phyloP scores from a whole-genome alignment of 768 basidiomycete species.

The Terana coerulea region DNA sequence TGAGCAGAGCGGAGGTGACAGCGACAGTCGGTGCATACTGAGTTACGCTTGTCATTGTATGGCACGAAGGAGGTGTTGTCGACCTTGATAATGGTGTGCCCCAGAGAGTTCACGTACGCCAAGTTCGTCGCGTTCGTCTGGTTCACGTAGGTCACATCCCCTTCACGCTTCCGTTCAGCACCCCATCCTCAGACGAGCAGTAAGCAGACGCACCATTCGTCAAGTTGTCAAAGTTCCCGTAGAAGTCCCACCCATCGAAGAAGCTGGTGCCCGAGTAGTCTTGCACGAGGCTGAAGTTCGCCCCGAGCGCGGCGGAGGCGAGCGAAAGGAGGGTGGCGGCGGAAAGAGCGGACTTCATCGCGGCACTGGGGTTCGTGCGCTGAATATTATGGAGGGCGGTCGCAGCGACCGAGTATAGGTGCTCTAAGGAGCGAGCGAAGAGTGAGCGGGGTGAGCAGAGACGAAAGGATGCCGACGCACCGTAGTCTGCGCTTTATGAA shows the following conservation, averaged over 20 bases:
- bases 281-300: conserved; percentile 31
- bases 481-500: neutral
- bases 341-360: conserved; percentile 7
- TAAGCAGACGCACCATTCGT: conserved; percentile 26
- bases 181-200: conserved; percentile 42
- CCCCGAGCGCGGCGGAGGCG: conserved; percentile 7
- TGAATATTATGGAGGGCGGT: neutral
- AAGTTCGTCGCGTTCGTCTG: conserved; percentile 44
- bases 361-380: neutral
- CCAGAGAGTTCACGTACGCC: conserved; percentile 54
- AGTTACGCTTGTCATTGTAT: conserved; percentile 52
- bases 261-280: conserved; percentile 37
- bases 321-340: conserved; percentile 10
- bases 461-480: neutral
- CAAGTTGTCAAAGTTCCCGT: conserved; percentile 34
- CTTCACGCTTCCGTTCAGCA: conserved; percentile 46
- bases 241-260: conserved; percentile 43
- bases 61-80: conserved; percentile 62
- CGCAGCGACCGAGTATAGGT: neutral
- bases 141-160: conserved; percentile 59
- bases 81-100: conserved; percentile 69
- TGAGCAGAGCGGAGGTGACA: conserved; percentile 13
- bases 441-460: neutral
- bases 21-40: conserved; percentile 39
- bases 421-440: neutral